Evolutionary conservation across 2,329 filamentous ascomycete species (phyloP).

Genomic region (Sclerotinia minor): DNA sequence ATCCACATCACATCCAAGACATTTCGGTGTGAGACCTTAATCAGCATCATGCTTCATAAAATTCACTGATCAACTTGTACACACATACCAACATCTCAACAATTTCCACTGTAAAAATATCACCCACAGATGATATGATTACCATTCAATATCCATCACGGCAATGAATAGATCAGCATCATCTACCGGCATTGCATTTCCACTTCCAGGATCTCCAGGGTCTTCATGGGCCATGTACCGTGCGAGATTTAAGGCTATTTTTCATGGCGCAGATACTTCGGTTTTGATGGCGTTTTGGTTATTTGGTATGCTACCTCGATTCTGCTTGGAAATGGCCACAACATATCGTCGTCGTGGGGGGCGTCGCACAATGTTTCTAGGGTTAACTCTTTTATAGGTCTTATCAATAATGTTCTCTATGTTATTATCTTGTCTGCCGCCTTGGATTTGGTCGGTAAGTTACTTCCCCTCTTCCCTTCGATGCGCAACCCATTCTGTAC

Average conservation of each 20-base stretch:
- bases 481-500: not conserved
- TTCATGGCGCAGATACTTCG: conserved; percentile 67
- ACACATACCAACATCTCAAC: not conserved
- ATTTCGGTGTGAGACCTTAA: not conserved
- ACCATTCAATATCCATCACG: conserved; percentile 6
- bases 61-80: not conserved
- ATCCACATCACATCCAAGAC: not conserved
- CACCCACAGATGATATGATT: not conserved
- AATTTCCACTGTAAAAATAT: not conserved
- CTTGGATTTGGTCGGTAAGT: conserved; percentile 77
- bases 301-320: conserved; percentile 63
- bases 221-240: conserved; percentile 75
- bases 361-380: not conserved
- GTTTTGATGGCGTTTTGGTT: conserved; percentile 88
- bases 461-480: not conserved
- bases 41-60: not conserved
- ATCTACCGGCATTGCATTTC: conserved; percentile 46
- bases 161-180: conserved; percentile 35
- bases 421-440: conserved; percentile 95
- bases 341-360: no score
- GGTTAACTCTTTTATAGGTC: conserved; percentile 52
- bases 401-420: conserved; percentile 97
- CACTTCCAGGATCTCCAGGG: conserved; percentile 57
- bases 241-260: conserved; percentile 61
- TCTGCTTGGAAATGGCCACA: conserved; percentile 6